Evolutionary conservation across 1,284 basidiomycete genomes (phyloP).

Genomic region (Apiotrichum montevideense): DNA sequence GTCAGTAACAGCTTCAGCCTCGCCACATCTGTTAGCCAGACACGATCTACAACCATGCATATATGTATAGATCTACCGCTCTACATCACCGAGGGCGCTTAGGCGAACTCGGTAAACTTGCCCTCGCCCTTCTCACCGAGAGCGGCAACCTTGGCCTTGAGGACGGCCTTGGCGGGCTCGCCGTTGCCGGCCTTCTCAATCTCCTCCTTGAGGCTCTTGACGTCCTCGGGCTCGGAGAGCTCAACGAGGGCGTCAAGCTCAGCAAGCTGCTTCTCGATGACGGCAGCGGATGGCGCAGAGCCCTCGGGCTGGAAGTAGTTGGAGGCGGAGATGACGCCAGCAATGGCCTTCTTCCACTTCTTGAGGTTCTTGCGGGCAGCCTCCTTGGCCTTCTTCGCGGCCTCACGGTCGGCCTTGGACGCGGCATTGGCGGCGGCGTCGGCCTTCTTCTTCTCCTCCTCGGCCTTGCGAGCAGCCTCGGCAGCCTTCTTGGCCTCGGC

Average conservation of each 20-base stretch:
- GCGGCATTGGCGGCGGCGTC: conserved; percentile 49
- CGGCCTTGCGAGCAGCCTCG: conserved; percentile 66
- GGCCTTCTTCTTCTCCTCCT: conserved; percentile 77
- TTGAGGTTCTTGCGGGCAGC: conserved; percentile 55
- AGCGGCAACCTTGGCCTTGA: conserved; percentile 34
- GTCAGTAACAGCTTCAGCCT: too few relatives aligned
- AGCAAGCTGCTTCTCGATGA: conserved; percentile 53
- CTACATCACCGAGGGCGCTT: conserved; percentile 7
- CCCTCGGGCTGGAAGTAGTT: conserved; percentile 56
- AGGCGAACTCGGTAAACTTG: conserved; percentile 52
- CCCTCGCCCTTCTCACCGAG: conserved; percentile 43
- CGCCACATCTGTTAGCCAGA: too few relatives aligned
- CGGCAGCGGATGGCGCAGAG: conserved; percentile 45
- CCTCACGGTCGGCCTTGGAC: conserved; percentile 59
- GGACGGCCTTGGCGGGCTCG: conserved; percentile 43
- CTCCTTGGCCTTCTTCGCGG: conserved; percentile 89
- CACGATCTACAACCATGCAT: too few relatives aligned
- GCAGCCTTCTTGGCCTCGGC: conserved; percentile 68
- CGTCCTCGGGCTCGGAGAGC: conserved; percentile 52
- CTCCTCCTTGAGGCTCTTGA: conserved; percentile 52
- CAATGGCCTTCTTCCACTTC: conserved; percentile 52
- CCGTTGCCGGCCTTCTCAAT: conserved; percentile 50
- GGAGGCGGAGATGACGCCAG: conserved; percentile 50
- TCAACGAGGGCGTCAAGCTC: conserved; percentile 53
- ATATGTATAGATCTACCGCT: neutral